Base-by-base conservation (phyloP, 2,329 filamentous ascomycete species). In the Hymenoscyphus linearis region DNA sequence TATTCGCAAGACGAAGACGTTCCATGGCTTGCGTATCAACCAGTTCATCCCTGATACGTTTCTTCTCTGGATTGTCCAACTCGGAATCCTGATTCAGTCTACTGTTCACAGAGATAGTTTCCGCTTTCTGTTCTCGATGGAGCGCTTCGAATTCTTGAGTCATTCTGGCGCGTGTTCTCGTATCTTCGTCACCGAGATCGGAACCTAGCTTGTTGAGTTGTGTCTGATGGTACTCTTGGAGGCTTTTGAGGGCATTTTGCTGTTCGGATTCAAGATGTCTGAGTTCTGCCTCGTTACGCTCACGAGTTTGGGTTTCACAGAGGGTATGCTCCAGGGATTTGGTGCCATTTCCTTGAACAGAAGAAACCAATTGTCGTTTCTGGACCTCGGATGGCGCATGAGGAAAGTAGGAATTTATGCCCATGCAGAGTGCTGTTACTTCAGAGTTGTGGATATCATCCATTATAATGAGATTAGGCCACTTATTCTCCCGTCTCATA, bases 371-470 rank as follows among this genome's bases (percentile, higher is more conserved):
- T 50, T 22, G 18, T 12, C 44, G 44, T 13, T 50, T 50, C 22
- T 50, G 9, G n/a, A 25, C 10, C 13, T 25, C 18, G 18, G 12
- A 12, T 25, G 18, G n/a, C 22, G 44, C 22, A 50, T 50, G 44
- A 13, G 18, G 44, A 22, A 50, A 50, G 18, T 50, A 50, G 22
- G 44, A 25, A 40, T 66, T 66, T 6, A 66, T 62, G 13, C 40
- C 65, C 55, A 66, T 63, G 57, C 55, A 57, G 22, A 66, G 18
- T 16, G 63, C 60, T 52, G 61, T 26, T 1, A 66, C 25, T 27
- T 64, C 57, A 16, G 34, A 58, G 18, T 65, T 56, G 26, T 62
- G 57, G 0, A 66, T 36, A 58, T 66, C 27, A 61, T 66, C 65
- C 12, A 65, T 55, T 10, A 53, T n/a, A n/a, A 53, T 53, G 14